These are phyloP conservation scores for Penicillium simplicissimum DNA, from an alignment of 495 filamentous ascomycete genomes.

Conservation along the genomic window DNA sequence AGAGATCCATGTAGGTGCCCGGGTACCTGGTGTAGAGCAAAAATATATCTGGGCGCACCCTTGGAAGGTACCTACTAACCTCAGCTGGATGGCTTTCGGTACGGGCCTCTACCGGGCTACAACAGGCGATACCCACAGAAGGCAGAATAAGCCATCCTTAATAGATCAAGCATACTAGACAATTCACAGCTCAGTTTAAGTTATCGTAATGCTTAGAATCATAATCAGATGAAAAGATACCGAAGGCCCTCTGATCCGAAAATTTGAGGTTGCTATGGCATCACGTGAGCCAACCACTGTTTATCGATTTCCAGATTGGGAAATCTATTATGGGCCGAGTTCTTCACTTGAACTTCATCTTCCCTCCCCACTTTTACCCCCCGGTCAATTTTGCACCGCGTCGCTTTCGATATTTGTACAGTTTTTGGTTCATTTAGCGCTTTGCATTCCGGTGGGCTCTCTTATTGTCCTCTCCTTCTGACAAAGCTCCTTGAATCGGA, in stretches of 20 bases:
- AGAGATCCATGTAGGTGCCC: too few species aligned
- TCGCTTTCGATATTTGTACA: slow-evolving; percentile 28
- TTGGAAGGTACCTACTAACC: too few species aligned
- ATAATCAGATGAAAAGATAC: too few species aligned
- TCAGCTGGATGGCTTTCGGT: too few species aligned
- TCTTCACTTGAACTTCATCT: slow-evolving; percentile 28
- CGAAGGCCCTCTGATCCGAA: not conserved
- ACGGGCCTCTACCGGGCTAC: too few species aligned
- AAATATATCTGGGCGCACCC: too few species aligned
- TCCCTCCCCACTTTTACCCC: slow-evolving; percentile 23
- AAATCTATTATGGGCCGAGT: slow-evolving; percentile 37
- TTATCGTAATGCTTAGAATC: too few species aligned
- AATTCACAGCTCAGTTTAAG: too few species aligned
- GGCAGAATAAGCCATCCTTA: too few species aligned
- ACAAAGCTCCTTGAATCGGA: slow-evolving; percentile 14
- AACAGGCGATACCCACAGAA: too few species aligned
- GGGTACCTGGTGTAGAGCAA: too few species aligned
- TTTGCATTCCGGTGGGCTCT: slow-evolving; percentile 30
- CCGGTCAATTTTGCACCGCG: slow-evolving; percentile 18
- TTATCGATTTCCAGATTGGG: slow-evolving; percentile 48
- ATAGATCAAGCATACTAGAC: too few species aligned
- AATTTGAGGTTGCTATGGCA: not conserved
- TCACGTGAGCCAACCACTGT: slow-evolving; percentile 39
- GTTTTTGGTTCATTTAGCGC: slow-evolving; percentile 33
- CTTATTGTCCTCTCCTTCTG: slow-evolving; percentile 8